Base-by-base conservation (phyloP, 2,329 filamentous ascomycete genomes). In the Aspergillus amoenus region DNA sequence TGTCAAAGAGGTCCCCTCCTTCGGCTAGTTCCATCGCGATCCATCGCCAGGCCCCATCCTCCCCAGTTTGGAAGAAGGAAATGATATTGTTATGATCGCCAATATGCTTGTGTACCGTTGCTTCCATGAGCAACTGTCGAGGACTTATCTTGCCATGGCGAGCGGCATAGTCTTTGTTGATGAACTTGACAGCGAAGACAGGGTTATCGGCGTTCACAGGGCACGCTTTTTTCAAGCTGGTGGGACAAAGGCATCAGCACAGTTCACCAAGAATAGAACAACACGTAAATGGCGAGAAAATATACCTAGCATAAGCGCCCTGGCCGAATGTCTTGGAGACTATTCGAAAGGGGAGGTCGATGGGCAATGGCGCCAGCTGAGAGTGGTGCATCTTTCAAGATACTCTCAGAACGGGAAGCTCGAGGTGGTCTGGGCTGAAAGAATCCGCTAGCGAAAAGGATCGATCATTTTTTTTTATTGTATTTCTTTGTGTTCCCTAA, bases 21-120 rank as follows among this genome's bases (percentile, higher is more conserved):
- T 95, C 91, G 45, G 94, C 94, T 65, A 91, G 88, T 75, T 99
- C 94, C 92, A 99, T 97, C 40, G 93, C 93, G 66, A 99, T 96
- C 94, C 94, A 99, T 66, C 90, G 86, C 93, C 94, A 99, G 17
- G 88, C 78, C 0, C 81, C 69, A 71, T 99, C 93, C 73, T 97
- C 91, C 54, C 92, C 93, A 2, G 88, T 89, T 42, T 89, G 88
- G 66, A 95, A 92, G 83, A 91, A 97, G 70, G 91, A 88, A 68
- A 99, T 97, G 63, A 99, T 89, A 74, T 99, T 96, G 53, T 88
- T 86, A 72, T 99, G 95, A 64, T 90, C 88, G 47, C 90, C 91
- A 55, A 97, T 88, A 70, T 93, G 89, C 51, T 87, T 88, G 78
- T 99, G 94, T 17, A 99, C 82, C 3, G 90, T 89, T 41, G 96